These are phyloP conservation scores for Camellia sinensis DNA, from an alignment of 148 eudicot genomes.

Conservation along the genomic window DNA sequence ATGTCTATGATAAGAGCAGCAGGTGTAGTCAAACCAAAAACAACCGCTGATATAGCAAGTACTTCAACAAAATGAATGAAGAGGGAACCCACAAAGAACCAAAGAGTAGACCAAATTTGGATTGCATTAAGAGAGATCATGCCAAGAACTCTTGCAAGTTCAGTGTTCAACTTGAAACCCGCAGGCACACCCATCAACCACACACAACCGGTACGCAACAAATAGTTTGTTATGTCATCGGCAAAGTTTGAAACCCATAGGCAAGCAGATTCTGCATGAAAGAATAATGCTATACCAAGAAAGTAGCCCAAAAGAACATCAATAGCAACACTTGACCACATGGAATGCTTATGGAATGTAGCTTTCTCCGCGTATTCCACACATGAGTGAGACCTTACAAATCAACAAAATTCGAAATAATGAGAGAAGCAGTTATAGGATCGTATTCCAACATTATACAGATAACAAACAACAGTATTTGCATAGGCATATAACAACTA, in stretches of 20 bases:
- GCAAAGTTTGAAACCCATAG: conserved; percentile 47
- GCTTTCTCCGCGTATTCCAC: conserved; percentile 89
- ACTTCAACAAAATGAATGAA: conserved; percentile 49
- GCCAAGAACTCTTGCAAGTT: conserved; percentile 89
- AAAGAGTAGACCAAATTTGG: conserved; percentile 92
- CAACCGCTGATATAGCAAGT: conserved; percentile 60
- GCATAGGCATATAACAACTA: not conserved
- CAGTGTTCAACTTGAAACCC: conserved; percentile 93
- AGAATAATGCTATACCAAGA: conserved; percentile 57
- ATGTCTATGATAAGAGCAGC: conserved; percentile 71
- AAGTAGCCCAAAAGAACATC: conserved; percentile 72
- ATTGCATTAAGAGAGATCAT: conserved; percentile 74
- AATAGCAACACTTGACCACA: conserved; percentile 74
- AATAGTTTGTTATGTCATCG: conserved; percentile 52
- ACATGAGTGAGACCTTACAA: conserved; percentile 67
- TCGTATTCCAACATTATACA: not conserved
- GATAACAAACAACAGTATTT: not conserved
- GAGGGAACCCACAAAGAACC: conserved; percentile 52
- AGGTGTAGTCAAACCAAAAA: conserved; percentile 69
- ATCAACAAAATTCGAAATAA: conserved; percentile 12
- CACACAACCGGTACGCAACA: conserved; percentile 82
- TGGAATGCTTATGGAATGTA: conserved; percentile 63
- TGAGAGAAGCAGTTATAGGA: not conserved
- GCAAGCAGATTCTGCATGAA: conserved; percentile 43
- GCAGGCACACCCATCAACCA: conserved; percentile 99